Base-by-base conservation (phyloP, 2,329 filamentous ascomycete genomes). In the Paecilomyces niveus region DNA sequence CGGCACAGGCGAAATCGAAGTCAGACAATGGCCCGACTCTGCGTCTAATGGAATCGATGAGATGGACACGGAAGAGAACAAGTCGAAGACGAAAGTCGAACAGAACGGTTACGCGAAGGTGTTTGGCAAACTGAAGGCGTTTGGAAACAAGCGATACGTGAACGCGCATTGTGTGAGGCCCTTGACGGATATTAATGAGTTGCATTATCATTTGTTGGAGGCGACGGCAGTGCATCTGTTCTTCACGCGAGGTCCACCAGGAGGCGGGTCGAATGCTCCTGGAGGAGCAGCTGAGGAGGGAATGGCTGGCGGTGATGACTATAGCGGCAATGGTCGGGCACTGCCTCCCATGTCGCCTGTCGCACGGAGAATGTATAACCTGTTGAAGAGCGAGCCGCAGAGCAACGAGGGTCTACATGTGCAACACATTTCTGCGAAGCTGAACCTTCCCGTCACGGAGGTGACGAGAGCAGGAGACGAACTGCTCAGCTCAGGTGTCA, bases 181-280 rank as follows among this genome's bases (percentile, higher is more conserved):
- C 3, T 80, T 97, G 57, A 79, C 83, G 57, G 89, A 97, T 74
- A 88, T 88, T 78, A 96, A 99, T 78, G 94, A 99, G 81, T 84
- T 97, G 72, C 89, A 88, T 71, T 96, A 91, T 73, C 94, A 97
- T 76, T 77, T 97, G 64, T 85, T 99, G 56, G 93, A 99, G 78
- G 88, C 91, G 26, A 90, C 92, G 5, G 89, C 89, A 59, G 89
- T 95, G 54, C 94, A 99, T 77, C 80, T 99, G 55, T 88, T 88
- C 76, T 89, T 92, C 73, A 89, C 87, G 13, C 84, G 85, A 52
- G 92, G 92, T 0, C 83, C 86, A 3, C 79, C 74, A 59, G 58
- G 65, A 59, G 49, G 62, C 60, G 65, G 78, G 35, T 68, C 33
- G 74, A 76, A 35, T 71, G 75, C 58, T 77, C 81, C 83, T 58